Evolutionary conservation across 2,329 filamentous ascomycete genomes (phyloP).

Genomic region (Neonectria sp.): DNA sequence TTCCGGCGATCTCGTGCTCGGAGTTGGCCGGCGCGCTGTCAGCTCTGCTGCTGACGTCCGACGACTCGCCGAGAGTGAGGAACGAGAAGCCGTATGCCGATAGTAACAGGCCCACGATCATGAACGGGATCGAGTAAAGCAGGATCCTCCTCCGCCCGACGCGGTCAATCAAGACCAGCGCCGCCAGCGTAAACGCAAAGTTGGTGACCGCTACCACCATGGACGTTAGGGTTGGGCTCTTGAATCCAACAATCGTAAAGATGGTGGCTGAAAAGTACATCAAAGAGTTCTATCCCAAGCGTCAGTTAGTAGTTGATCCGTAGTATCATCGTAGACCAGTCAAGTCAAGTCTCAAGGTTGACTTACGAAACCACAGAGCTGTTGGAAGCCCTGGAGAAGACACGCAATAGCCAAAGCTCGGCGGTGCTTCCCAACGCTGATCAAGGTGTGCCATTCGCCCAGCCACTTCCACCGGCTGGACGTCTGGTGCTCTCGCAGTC

Average conservation of each 20-base stretch:
- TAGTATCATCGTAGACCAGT: constrained; percentile 4
- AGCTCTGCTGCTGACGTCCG: constrained; percentile 34
- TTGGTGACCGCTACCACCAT: constrained; percentile 88
- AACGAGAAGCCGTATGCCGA: constrained; percentile 82
- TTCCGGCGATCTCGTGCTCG: constrained; percentile 56
- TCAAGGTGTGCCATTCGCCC: constrained; percentile 67
- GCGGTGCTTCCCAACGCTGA: constrained; percentile 74
- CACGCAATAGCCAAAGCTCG: constrained; percentile 89
- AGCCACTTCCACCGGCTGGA: constrained; percentile 54
- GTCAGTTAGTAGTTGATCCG: constrained; percentile 20
- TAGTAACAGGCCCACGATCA: constrained; percentile 80
- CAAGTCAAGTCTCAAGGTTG: background rate
- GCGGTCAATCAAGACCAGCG: constrained; percentile 83
- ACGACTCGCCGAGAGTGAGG: constrained; percentile 62
- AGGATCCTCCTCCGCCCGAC: constrained; percentile 86
- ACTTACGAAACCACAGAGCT: constrained; percentile 86
- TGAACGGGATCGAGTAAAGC: constrained; percentile 86
- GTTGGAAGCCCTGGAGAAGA: constrained; percentile 88
- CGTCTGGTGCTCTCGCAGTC: constrained; percentile 51
- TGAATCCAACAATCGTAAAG: constrained; percentile 83
- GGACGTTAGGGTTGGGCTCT: constrained; percentile 83
- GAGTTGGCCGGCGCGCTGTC: constrained; percentile 30
- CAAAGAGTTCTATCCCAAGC: constrained; percentile 76
- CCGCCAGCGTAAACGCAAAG: constrained; percentile 83
- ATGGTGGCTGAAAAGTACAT: constrained; percentile 95